Evolutionary conservation across 2,329 filamentous ascomycete genomes (phyloP), one percentile per base, ranked within the genome.

Genomic region (Fusarium denticulatum): DNA sequence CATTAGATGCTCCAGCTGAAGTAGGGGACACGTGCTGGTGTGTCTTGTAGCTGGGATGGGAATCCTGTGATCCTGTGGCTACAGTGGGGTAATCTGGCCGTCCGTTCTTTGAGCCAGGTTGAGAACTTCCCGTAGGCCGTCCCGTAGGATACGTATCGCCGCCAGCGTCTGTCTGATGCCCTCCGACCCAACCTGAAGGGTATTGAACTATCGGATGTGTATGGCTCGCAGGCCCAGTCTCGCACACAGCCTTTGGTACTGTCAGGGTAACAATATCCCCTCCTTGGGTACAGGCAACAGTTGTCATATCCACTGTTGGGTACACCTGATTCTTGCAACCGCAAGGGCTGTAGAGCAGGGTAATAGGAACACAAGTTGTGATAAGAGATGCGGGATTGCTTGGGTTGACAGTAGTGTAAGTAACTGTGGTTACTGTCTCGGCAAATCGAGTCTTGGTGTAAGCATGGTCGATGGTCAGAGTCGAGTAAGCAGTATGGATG

Each of bases 221-320:
- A 32, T 56, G 0, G 9, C 4, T 22, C 12, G 1, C 30, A 1
- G 0, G 1, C 1, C 7, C 16, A 26, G 49, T 62, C 39, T 62
- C 39, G 39, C 30, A 62, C 13, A 16, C 49, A 57, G 59, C 49
- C 15, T 46, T 62, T 57, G 39, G 59, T 6, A 62, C 32, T 14
- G 39, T 61, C 16, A 56, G 20, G 2, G 39, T 32, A n/a, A 30
- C 8, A 26, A 37, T 5, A 4, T 11, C 24, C 5, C 26, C 30
- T 6, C 32, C 39, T 2, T 57, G 39, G 6, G 49, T 57, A 32
- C 20, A 45, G 3, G 32, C 24, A 39, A 62, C 39, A 32, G 49
- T 62, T 26, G 24, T 46, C 59, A 62, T 56, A 39, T 62, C 59
- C 6, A 57, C 59, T 24, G 49, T 20, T 39, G 49, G 59, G 30